Evolutionary conservation across 441 rosid species (phyloP), one percentile per base, ranked within the genome.

Genomic region (Mallotus japonicus): DNA sequence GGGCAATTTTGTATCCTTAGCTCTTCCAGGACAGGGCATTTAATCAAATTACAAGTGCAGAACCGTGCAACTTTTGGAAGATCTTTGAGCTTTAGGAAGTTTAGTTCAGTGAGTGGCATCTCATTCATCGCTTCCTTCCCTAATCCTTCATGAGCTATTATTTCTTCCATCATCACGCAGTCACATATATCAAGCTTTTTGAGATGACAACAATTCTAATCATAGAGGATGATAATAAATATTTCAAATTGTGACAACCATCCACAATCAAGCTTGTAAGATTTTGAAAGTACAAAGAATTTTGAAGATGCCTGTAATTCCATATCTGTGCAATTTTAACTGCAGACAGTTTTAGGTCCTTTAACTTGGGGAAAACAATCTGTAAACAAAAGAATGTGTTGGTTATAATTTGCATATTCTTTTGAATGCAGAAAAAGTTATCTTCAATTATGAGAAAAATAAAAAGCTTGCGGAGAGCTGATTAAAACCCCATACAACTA

Each of bases 191-290:
- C 51, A 28, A 79, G 71, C 8, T 9, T 60, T 44, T 69, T 16
- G 28, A 78, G 71, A 12, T 61, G 75, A 34, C 65, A 61, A 78
- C 69, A 32, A 34, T 60, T 59, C 14, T 28, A 6, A 61, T 56
- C 0, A 53, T 8, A 4, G 71, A 69, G 16, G 65, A 47, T 8
- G 82, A 2, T 1, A 79, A 76, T 8, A 69, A 2, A 69, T 64
- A 53, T 16, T 69, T 73, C 44, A 76, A 54, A 20, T 54, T 37
- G 0, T 22, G 28, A 69, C 79, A 79, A 4, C 19, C 47, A 6
- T 51, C n/a, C 9, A 76, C 32, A 2, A 0, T 59, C 59, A 75
- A 58, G 42, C 51, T 15, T 20, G 28, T 24, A 24, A 50, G 28
- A 1, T 24, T 24, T 24, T 24, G 28, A 24, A 24, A 24, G 28